A percentile compares a stretch with the other conserved stretches of the same genome.
Evolutionary conservation across 345 rosid genomes (phyloP).

Genomic region (Hirschfeldia incana): DNA sequence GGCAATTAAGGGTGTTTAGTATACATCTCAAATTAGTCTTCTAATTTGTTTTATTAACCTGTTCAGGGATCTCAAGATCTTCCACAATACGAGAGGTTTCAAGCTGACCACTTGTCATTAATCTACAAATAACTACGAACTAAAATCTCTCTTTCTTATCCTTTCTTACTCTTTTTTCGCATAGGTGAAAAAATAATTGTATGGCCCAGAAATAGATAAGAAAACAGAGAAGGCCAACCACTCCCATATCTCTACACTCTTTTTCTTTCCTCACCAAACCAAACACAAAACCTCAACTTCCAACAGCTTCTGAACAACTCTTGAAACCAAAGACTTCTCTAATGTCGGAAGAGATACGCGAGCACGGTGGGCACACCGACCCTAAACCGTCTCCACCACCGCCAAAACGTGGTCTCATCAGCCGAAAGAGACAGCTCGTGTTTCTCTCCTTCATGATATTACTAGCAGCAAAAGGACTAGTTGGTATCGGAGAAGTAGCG

Average conservation of each 20-base stretch:
- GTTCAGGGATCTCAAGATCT: neutral
- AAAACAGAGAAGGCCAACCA: slow-evolving; percentile 37
- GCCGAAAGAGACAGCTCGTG: slow-evolving; percentile 62
- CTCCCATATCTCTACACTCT: slow-evolving; percentile 25
- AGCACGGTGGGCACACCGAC: slow-evolving; percentile 34
- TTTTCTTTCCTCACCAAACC: slow-evolving; percentile 26
- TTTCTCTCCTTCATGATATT: slow-evolving; percentile 54
- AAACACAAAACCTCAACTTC: slow-evolving; percentile 5
- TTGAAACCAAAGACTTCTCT: neutral
- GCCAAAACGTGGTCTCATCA: slow-evolving; percentile 40
- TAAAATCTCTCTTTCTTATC: neutral
- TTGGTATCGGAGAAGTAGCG: slow-evolving; percentile 54
- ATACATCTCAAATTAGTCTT: neutral
- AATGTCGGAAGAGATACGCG: slow-evolving; percentile 31
- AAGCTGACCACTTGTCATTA: slow-evolving; percentile 24
- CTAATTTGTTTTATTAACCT: neutral
- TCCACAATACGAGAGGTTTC: neutral
- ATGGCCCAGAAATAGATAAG: slow-evolving; percentile 34
- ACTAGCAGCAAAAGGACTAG: slow-evolving; percentile 67
- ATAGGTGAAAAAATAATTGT: slow-evolving; percentile 2
- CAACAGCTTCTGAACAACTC: neutral
- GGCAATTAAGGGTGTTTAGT: slow-evolving; percentile 1
- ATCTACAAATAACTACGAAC: neutral
- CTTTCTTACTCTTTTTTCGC: neutral
- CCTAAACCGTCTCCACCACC: slow-evolving; percentile 28